phyloP scores from a whole-genome alignment of 768 basidiomycete species.

The Agrocybe chaxingu region DNA sequence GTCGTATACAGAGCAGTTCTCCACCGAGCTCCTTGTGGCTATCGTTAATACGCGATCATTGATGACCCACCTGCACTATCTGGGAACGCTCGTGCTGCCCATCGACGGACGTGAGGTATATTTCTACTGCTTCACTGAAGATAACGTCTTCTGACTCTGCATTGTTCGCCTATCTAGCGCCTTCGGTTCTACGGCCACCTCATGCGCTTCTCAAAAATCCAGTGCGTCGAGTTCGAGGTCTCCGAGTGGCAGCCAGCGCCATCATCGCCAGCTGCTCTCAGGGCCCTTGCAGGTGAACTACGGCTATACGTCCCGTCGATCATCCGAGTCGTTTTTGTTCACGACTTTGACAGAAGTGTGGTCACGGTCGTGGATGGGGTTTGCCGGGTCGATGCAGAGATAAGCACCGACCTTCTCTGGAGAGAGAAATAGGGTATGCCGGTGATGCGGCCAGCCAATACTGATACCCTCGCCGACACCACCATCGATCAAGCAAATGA shows the following conservation, averaged over 20 bases:
- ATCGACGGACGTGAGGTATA: slow-evolving; percentile 52
- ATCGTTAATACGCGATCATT: slow-evolving; percentile 34
- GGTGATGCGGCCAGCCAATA: background rate
- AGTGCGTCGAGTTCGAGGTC: slow-evolving; percentile 61
- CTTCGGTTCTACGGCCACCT: slow-evolving; percentile 60
- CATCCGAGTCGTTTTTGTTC: slow-evolving; percentile 54
- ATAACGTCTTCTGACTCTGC: slow-evolving; percentile 2
- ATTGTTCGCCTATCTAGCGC: slow-evolving; percentile 34
- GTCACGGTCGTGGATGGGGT: slow-evolving; percentile 34
- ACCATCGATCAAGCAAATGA: no score
- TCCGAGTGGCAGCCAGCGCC: slow-evolving; percentile 65
- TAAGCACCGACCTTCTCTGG: slow-evolving; percentile 20
- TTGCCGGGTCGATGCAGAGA: slow-evolving; percentile 26
- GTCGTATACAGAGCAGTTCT: slow-evolving; percentile 50
- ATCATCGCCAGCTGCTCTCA: slow-evolving; percentile 45
- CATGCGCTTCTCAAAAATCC: slow-evolving; percentile 46
- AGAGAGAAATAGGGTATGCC: slow-evolving; percentile 14
- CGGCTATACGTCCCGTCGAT: slow-evolving; percentile 57
- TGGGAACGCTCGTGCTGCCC: slow-evolving; percentile 65
- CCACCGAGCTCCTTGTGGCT: slow-evolving; percentile 46
- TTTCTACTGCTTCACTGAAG: slow-evolving; percentile 5
- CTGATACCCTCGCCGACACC: background rate
- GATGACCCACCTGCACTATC: slow-evolving; percentile 45
- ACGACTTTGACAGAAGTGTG: slow-evolving; percentile 58
- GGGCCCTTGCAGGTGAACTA: slow-evolving; percentile 58